Evolutionary conservation across 305 asterid species (phyloP).

Genomic region (Euphrasia arctica): DNA sequence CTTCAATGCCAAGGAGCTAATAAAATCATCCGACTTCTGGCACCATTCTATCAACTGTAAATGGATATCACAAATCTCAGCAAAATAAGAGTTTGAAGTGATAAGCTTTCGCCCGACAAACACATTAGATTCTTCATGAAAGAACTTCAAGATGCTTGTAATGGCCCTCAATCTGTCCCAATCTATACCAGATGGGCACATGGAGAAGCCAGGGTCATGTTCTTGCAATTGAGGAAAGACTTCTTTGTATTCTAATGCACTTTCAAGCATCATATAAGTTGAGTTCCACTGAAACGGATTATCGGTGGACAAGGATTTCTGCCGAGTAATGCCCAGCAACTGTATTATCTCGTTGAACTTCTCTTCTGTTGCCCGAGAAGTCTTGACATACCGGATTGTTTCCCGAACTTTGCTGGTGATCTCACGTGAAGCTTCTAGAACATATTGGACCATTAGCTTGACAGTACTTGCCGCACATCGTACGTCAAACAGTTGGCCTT

Average conservation of each 20-base stretch:
- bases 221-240: constrained; percentile 75
- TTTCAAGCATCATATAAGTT: constrained; percentile 76
- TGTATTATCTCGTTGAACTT: constrained; percentile 75
- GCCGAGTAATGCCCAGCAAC: constrained; percentile 49
- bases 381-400: constrained; percentile 56
- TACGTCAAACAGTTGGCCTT: constrained; percentile 84
- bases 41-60: constrained; percentile 87
- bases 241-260: constrained; percentile 67
- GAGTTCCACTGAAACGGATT: constrained; percentile 75
- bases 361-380: constrained; percentile 60
- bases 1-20: constrained; percentile 75
- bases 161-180: constrained; percentile 79
- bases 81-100: constrained; percentile 74
- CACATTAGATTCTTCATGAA: constrained; percentile 68
- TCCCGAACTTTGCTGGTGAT: constrained; percentile 66
- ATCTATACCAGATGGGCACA: constrained; percentile 57
- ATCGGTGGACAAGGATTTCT: constrained; percentile 53
- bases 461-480: constrained; percentile 84
- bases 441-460: constrained; percentile 73
- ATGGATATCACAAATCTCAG: constrained; percentile 88
- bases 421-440: constrained; percentile 58
- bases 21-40: constrained; percentile 75
- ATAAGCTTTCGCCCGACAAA: constrained; percentile 62
- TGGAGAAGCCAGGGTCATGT: constrained; percentile 52
- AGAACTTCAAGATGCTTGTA: constrained; percentile 68